These are phyloP conservation scores for Solanum appendiculatum DNA, from an alignment of 257 asterid species.

Conservation along the genomic window DNA sequence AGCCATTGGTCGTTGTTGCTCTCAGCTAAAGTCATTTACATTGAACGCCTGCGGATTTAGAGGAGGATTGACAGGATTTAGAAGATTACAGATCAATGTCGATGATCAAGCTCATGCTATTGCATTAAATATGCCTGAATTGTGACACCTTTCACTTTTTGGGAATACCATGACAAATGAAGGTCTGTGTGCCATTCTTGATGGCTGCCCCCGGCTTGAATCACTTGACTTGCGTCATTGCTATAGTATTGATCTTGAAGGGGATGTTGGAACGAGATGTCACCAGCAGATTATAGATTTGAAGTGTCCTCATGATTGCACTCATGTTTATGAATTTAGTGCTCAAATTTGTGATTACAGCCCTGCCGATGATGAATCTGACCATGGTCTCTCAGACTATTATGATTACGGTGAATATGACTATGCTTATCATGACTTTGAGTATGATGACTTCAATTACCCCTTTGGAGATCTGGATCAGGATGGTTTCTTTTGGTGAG, in stretches of 20 bases:
- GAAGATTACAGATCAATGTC: background rate
- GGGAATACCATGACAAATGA: constrained; percentile 16
- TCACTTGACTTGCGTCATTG: constrained; percentile 39
- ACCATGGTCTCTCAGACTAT: background rate
- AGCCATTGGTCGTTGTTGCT: constrained; percentile 25
- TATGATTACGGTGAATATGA: background rate
- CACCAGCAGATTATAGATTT: constrained; percentile 15
- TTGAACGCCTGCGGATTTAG: background rate
- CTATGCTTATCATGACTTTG: constrained; percentile 1
- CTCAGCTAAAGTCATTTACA: constrained; percentile 24
- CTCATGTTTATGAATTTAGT: constrained; percentile 2
- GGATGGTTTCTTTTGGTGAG: background rate
- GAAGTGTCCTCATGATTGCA: constrained; percentile 16
- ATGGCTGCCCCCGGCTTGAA: constrained; percentile 36
- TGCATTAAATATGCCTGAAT: constrained; percentile 28
- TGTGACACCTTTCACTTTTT: constrained; percentile 26
- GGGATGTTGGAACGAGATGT: constrained; percentile 26
- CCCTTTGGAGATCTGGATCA: background rate
- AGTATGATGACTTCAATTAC: constrained; percentile 3
- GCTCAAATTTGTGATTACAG: background rate
- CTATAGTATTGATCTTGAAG: constrained; percentile 13
- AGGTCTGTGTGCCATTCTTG: constrained; percentile 31
- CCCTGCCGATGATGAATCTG: background rate
- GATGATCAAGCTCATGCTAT: constrained; percentile 23
- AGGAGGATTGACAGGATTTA: background rate